Evolutionary conservation across 768 basidiomycete genomes (phyloP), one percentile per base, ranked within the genome.

Genomic region (Boletus sensibilis): DNA sequence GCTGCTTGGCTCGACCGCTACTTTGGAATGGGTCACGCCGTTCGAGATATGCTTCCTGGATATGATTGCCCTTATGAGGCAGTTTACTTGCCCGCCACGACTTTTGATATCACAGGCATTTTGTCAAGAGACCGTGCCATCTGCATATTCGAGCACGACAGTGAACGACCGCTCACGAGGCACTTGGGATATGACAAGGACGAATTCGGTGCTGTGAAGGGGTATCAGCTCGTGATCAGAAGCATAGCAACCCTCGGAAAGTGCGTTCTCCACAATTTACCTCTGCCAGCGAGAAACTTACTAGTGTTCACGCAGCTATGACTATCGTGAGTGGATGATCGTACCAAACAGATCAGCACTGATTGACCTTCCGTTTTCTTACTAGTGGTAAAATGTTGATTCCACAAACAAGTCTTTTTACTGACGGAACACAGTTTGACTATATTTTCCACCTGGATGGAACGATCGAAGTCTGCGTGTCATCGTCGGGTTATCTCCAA

Each of bases 1-100:
- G 83, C 85, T 5, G 83, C 82, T 2, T 87, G 82, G 79, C 76
- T 86, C 12, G 85, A 87, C 58, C 73, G 84, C 8, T 80, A 75
- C 64, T 86, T 86, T 59, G 86, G 85, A 35, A 85, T 86, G 83
- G 85, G 85, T 0, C 63, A 65, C 14, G 46, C 75, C 5, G 79
- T 81, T n/a, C 78, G 82, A n/a, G 79, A 84, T 38, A 73, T 87
- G 74, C 76, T 88, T n/a, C 78, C 80, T 1, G 79, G 82, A 41
- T 87, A 87, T 64, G 86, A 88, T 64, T 87, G 86, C 60, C 86
- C 86, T 5, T 70, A 78, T 56, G 83, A 86, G 47, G 79, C 85
- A 0, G 74, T 82, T 12, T 83, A 77, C 65, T 72, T 88, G n/a
- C 81, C 83, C 3, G 82, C 82, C 0, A 82, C 82, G 8, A 81